These are phyloP conservation scores for Oleoguttula mirabilis DNA, from an alignment of 495 filamentous ascomycete genomes.

Conservation along the genomic window DNA sequence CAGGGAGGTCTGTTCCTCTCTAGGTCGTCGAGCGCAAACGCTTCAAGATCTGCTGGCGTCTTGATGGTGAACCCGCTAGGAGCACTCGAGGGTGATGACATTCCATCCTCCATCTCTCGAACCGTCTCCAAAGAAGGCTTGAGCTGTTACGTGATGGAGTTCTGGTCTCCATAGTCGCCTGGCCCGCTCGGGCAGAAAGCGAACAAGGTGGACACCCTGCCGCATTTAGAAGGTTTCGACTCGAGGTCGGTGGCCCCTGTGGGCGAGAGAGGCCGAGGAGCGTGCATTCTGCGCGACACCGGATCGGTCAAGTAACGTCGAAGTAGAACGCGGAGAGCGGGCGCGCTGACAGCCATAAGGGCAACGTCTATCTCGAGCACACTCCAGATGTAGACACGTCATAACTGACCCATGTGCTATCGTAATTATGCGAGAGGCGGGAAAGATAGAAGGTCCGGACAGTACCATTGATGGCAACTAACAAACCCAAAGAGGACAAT, in stretches of 20 bases:
- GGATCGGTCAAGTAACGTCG: conserved; percentile 19
- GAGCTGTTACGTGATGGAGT: not conserved
- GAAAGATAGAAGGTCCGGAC: conserved; percentile 17
- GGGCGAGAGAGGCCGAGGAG: not conserved
- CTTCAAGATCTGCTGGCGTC: conserved; percentile 8
- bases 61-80: not conserved
- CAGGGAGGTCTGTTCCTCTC: conserved; percentile 2
- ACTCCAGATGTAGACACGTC: conserved; percentile 9
- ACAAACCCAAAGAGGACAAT: conserved; percentile 10
- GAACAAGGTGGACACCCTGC: not conserved
- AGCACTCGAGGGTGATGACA: not conserved
- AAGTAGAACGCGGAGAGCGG: conserved; percentile 27
- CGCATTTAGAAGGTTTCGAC: not conserved
- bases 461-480: conserved; percentile 6
- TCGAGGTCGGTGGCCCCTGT: not conserved
- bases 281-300: not conserved
- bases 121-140: conserved; percentile 5
- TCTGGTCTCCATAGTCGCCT: conserved; percentile 1
- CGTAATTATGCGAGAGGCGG: not conserved
- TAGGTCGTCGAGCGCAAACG: conserved; percentile 2
- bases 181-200: not conserved
- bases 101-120: conserved; percentile 2
- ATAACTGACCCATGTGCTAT: conserved; percentile 11
- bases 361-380: conserved; percentile 23
- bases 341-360: conserved; percentile 24